These are phyloP conservation scores for Ophiocordyceps sinensis DNA, from an alignment of 2,329 filamentous ascomycete genomes.

Conservation along the genomic window DNA sequence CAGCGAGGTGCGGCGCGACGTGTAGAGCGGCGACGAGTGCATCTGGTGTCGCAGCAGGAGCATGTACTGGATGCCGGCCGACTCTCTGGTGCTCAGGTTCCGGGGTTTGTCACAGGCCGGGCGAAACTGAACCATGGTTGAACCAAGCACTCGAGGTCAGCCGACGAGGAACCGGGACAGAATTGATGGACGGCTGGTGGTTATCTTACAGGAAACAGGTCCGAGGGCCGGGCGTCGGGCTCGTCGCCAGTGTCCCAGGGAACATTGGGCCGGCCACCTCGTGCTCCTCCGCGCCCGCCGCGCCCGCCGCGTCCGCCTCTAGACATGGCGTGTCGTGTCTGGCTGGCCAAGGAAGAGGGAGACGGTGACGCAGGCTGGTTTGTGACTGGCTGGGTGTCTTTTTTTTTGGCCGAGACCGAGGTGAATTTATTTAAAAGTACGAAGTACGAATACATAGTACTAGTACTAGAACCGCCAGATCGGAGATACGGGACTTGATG, in stretches of 20 bases:
- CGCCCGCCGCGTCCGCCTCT: conserved; percentile 36
- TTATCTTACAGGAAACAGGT: conserved; percentile 38
- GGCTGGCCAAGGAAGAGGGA: neutral
- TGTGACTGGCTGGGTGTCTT: neutral
- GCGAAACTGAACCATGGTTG: conserved; percentile 26
- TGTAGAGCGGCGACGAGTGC: conserved; percentile 41
- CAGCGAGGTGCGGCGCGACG: conserved; percentile 31
- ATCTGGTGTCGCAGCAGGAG: conserved; percentile 42
- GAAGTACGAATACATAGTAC: too few species aligned
- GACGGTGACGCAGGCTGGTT: neutral
- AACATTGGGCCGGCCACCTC: conserved; percentile 30
- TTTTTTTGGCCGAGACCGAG: neutral
- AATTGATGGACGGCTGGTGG: neutral
- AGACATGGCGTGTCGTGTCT: conserved; percentile 30
- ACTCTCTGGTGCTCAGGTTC: conserved; percentile 28
- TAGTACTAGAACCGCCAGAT: too few species aligned
- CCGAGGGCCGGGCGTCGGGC: conserved; percentile 41
- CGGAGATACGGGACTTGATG: too few species aligned
- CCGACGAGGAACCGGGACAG: too few species aligned
- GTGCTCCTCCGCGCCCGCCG: conserved; percentile 32
- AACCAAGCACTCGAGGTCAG: neutral
- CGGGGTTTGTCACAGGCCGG: conserved; percentile 31
- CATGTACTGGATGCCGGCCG: conserved; percentile 32
- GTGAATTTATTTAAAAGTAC: too few species aligned
- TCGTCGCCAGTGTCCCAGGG: conserved; percentile 40